A percentile compares a stretch with the other conserved stretches of the same genome.
phyloP scores from a whole-genome alignment of 306 rosid species.

The Quercus alba region DNA sequence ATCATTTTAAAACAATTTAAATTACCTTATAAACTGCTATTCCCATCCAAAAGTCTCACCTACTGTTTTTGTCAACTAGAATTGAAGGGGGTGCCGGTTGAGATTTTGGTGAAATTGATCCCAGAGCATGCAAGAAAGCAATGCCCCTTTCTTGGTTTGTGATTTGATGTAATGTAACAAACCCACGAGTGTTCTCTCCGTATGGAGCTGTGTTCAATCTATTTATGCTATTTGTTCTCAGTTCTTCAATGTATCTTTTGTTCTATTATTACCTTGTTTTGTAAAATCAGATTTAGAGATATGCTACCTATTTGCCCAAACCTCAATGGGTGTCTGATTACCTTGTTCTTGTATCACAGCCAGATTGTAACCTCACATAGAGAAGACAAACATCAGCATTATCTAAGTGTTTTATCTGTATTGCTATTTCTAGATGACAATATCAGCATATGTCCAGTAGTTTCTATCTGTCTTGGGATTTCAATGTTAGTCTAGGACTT shows the following conservation, averaged over 20 bases:
- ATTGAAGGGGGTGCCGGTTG: conserved; percentile 77
- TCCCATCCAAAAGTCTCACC: background rate
- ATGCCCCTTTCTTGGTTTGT: conserved; percentile 72
- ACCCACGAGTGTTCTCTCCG: conserved; percentile 28
- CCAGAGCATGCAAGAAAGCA: conserved; percentile 98
- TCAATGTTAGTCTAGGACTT: background rate
- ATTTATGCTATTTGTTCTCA: conserved; percentile 31
- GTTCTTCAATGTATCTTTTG: conserved; percentile 37
- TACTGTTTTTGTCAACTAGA: conserved; percentile 41
- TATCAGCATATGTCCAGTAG: background rate
- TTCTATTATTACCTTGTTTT: conserved; percentile 37
- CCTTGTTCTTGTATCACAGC: conserved; percentile 36
- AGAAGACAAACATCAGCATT: conserved; percentile 48
- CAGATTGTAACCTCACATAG: conserved; percentile 49
- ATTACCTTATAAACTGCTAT: background rate
- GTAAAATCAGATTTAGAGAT: conserved; percentile 60
- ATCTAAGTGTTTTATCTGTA: conserved; percentile 40
- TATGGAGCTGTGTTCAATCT: conserved; percentile 30
- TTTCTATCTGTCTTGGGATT: background rate
- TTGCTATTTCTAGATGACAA: conserved; percentile 26
- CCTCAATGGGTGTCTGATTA: conserved; percentile 46
- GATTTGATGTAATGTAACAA: conserved; percentile 47
- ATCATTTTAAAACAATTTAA: background rate
- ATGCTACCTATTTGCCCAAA: conserved; percentile 43
- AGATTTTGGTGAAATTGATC: conserved; percentile 76